Evolutionary conservation across 2,329 filamentous ascomycete species (phyloP), one percentile per base, ranked within the genome.

Genomic region (Knoxdaviesia capensis): DNA sequence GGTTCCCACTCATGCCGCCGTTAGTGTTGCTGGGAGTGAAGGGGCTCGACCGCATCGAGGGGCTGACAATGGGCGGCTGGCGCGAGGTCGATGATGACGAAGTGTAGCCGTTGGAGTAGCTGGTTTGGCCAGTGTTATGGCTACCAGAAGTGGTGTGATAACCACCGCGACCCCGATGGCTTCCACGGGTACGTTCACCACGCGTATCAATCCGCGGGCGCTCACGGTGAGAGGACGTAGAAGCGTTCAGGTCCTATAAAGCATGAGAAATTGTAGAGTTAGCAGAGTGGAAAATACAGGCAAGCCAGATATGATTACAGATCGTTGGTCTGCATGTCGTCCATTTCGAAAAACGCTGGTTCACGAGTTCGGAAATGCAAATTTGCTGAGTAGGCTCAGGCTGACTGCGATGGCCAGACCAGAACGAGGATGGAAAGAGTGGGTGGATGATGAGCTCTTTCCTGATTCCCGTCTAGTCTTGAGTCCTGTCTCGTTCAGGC

Each of bases 121-220:
- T 62, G 6, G 50, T 52, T 39, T 53, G 55, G 46, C 55, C 62
- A 42, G 48, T 47, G 47, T 60, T 20, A 59, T 50, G 50, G 53
- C 58, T 46, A 49, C 49, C 34, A 38, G 46, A 40, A 37, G 47
- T 48, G 41, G 51, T 50, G 44, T 60, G 59, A 46, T 68, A 64
- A 11, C 57, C 58, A 34, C 64, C 66, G 39, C 66, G 65, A 38
- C 59, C 59, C 34, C 66, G 61, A 45, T 56, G 67, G 29, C 59
- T 59, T 20, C 64, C 64, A 34, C 65, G 63, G 20, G 59, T 59
- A 42, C 58, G 53, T 48, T 65, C 54, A 47, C 54, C 46, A 52
- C 65, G 54, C 42, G 53, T 54, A 46, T 66, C 63, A 8, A 20
- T 20, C 20, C 20, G 20, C 20, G 54, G 51, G 38, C 44, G 46